Base-by-base conservation (phyloP, 495 filamentous ascomycete species). In the Hypoxylon perforatum region DNA sequence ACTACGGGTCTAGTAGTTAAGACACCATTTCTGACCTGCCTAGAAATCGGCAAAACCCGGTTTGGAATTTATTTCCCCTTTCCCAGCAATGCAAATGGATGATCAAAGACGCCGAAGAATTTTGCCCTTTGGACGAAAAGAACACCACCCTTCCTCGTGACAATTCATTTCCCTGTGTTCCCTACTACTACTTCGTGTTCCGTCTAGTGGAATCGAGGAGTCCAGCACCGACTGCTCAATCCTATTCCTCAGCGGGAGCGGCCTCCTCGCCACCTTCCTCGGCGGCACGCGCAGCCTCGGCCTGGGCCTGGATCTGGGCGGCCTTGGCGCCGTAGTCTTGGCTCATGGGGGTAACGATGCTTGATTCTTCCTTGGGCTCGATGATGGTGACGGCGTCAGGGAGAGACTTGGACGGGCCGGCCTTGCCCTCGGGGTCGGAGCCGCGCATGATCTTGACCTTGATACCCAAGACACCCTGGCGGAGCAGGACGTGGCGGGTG, bases 361-460 rank as follows among this genome's bases (percentile, higher is more conserved):
- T 89, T 71, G 91, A 86, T 87, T 99, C 95, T 82, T 98, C 95
- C 91, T 99, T 99, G 82, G 95, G 95, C 88, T 98, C 96, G 82
- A 97, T 97, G 84, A 99, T 92, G 76, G 93, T 97, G 79, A 99
- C 95, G 78, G 92, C 91, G 82, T 99, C 95, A 68, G 95, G 95
- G 59, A 99, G 90, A 70, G 93, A 90, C 87, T 98, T 97, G 82
- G 92, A 90, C 65, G 94, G 93, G 69, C 96, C 96, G 75, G 91
- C 86, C 89, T 99, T 99, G 88, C 94, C 94, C 85, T 99, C 95
- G 77, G 96, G 95, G 85, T 99, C 95, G 76, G 91, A 95, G 76
- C 96, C 96, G 80, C 95, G 95, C 95, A 99, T 99, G 86, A 99
- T 99, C 93, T 99, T 99, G 79, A 99, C 95, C 88, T 99, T 99